These are phyloP conservation scores for Salix suchowensis DNA, from an alignment of 345 rosid species.

Conservation along the genomic window DNA sequence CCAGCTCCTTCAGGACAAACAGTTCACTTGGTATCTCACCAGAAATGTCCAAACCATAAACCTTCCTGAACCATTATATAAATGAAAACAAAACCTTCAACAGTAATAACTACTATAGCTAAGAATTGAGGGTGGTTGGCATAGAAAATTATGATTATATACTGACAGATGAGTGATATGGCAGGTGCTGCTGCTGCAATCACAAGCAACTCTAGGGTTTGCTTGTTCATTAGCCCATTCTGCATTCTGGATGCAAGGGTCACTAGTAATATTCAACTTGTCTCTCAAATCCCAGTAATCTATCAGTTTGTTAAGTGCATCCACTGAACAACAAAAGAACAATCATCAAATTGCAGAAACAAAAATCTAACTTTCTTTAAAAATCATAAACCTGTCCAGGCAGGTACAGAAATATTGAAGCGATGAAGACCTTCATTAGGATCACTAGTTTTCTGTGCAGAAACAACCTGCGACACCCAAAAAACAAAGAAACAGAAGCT, in stretches of 20 bases:
- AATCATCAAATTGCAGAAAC: neutral
- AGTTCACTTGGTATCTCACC: slow-evolving; percentile 48
- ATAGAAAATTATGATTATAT: neutral
- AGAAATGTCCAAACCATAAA: slow-evolving; percentile 53
- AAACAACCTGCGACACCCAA: slow-evolving; percentile 34
- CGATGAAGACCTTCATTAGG: slow-evolving; percentile 36
- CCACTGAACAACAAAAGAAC: slow-evolving; percentile 27
- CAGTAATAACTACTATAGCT: neutral
- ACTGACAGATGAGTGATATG: slow-evolving; percentile 48
- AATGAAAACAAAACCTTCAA: neutral
- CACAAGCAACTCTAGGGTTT: slow-evolving; percentile 47
- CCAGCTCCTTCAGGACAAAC: slow-evolving; percentile 40
- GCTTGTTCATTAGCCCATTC: slow-evolving; percentile 32
- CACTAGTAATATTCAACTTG: slow-evolving; percentile 32
- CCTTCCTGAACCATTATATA: slow-evolving; percentile 36
- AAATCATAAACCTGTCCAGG: neutral
- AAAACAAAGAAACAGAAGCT: slow-evolving; percentile 17
- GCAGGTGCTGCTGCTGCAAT: slow-evolving; percentile 39
- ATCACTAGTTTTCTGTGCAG: slow-evolving; percentile 41
- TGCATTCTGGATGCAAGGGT: slow-evolving; percentile 42
- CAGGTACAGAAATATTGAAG: neutral
- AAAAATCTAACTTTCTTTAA: neutral
- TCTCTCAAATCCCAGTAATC: slow-evolving; percentile 45
- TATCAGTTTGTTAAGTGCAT: slow-evolving; percentile 41
- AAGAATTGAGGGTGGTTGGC: neutral